Evolutionary conservation across 805 yeast species (phyloP).

Genomic region (Metschnikowia lochheadii): DNA sequence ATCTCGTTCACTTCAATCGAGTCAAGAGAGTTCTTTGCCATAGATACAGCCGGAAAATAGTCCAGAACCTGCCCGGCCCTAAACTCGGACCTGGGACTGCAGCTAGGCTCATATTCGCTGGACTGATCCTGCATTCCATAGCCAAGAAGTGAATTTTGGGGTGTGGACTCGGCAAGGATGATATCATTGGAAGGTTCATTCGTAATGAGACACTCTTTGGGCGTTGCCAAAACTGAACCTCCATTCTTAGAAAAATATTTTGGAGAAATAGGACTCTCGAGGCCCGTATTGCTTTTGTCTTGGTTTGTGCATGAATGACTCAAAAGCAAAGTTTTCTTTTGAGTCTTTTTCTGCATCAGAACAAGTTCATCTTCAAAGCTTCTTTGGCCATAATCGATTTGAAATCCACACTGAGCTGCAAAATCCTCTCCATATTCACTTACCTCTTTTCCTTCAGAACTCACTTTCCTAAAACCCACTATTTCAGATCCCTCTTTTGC

Average conservation of each 20-base stretch:
- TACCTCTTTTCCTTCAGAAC: not conserved
- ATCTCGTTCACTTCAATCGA: not conserved
- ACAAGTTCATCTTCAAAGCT: not conserved
- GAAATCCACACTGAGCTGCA: not conserved
- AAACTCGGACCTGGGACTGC: too few species aligned
- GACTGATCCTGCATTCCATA: not conserved
- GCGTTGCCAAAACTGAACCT: not conserved
- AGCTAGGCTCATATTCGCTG: too few species aligned
- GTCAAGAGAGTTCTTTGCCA: not conserved
- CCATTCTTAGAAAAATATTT: not conserved
- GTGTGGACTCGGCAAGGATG: not conserved
- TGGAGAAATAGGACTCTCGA: not conserved
- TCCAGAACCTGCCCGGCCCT: not conserved
- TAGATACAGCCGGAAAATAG: not conserved
- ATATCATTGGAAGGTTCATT: not conserved
- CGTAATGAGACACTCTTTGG: not conserved
- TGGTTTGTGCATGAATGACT: not conserved
- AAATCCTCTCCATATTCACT: not conserved
- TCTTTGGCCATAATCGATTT: not conserved
- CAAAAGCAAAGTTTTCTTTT: not conserved
- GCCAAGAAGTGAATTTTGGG: not conserved
- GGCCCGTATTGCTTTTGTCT: not conserved
- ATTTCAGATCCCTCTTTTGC: not conserved
- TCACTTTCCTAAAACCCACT: not conserved
- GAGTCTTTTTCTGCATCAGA: not conserved